Evolutionary conservation across 2,329 filamentous ascomycete genomes (phyloP).

Genomic region (Fusarium sulawesiense): DNA sequence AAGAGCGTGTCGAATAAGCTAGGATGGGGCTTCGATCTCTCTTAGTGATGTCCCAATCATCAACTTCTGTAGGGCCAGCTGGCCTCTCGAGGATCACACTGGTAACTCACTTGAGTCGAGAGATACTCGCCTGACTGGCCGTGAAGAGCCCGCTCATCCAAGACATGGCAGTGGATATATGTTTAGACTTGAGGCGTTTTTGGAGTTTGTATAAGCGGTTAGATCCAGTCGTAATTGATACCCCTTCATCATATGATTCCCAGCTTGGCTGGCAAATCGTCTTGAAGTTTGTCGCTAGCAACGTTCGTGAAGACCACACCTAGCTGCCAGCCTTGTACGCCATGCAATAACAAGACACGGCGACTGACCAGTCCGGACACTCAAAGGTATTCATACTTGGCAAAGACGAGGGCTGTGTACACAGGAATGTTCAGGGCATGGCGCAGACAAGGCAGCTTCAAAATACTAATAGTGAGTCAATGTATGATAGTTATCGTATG

Average conservation of each 20-base stretch:
- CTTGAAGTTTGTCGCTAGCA: neutral
- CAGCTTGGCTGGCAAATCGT: neutral
- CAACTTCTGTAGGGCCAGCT: neutral
- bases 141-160: neutral
- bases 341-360: neutral
- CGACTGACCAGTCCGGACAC: neutral
- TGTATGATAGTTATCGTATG: slow-evolving; percentile 31
- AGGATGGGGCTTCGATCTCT: neutral
- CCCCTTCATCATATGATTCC: slow-evolving; percentile 29
- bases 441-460: neutral
- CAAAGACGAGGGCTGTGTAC: neutral
- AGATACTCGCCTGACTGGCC: neutral
- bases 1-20: neutral
- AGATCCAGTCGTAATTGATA: slow-evolving; percentile 39
- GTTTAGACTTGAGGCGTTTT: slow-evolving; percentile 32
- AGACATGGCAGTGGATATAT: slow-evolving; percentile 4
- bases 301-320: neutral
- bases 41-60: neutral
- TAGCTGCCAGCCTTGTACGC: neutral
- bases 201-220: slow-evolving; percentile 20
- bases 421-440: neutral
- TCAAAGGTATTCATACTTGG: neutral
- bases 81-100: neutral
- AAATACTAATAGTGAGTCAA: slow-evolving; percentile 26
- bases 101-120: neutral